Evolutionary conservation across 2,329 filamentous ascomycete species (phyloP).

Genomic region (Colletotrichum sp.): DNA sequence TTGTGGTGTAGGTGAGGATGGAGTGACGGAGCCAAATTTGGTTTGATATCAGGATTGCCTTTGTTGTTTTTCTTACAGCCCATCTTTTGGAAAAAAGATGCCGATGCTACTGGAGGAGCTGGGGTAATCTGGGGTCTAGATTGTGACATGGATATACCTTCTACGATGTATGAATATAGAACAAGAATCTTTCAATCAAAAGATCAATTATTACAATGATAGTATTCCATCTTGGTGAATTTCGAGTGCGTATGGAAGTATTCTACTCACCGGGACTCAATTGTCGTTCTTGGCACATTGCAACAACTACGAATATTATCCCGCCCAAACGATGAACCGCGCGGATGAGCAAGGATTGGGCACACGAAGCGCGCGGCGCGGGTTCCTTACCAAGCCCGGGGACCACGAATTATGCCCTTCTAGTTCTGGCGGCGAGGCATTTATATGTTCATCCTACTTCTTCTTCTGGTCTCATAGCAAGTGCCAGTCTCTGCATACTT

Average conservation of each 20-base stretch:
- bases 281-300: too few species aligned
- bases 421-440: background rate
- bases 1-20: background rate
- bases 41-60: conserved; percentile 5
- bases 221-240: too few species aligned
- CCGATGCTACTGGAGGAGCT: background rate
- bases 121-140: conserved; percentile 2
- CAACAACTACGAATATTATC: background rate
- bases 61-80: background rate
- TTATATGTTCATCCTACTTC: background rate
- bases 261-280: too few species aligned
- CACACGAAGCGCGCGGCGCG: background rate
- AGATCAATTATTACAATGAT: background rate
- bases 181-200: background rate
- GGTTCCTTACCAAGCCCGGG: background rate
- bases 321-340: background rate
- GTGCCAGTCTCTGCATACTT: background rate
- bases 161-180: conserved; percentile 22
- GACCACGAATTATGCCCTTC: background rate
- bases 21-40: background rate
- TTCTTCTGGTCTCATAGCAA: background rate
- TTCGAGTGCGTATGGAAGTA: too few species aligned
- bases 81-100: background rate
- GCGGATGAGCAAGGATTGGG: background rate
- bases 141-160: conserved; percentile 18